Evolutionary conservation across 495 filamentous ascomycete species (phyloP), one percentile per base, ranked within the genome.

Genomic region (Aspergillus ellipticus): DNA sequence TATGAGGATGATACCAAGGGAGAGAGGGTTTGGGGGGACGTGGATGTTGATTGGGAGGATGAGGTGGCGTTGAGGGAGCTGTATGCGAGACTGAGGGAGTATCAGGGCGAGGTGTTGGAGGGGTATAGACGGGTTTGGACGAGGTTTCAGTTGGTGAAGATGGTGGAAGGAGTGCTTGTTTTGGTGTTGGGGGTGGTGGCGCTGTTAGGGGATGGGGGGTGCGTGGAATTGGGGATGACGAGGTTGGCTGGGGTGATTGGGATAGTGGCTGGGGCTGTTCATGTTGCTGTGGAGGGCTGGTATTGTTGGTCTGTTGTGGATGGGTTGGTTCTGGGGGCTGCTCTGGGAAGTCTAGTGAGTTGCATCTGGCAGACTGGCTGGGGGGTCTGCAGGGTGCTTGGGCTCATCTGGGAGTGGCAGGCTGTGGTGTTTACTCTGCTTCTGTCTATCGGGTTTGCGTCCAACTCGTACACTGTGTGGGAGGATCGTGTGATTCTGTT

Each of bases 401-500:
- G 13, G 20, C 39, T 69, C 75, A 45, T 73, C 68, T 96, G 92
- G 93, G 87, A 89, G n/a, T 89, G 87, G 83, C 75, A 95, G 52
- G 85, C 88, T 1, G 68, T 91, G 39, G 66, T 90, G 26, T 88
- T 95, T 58, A 92, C 90, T 0, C 64, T 89, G 31, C 82, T 83
- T 58, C 89, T 93, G 63, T 92, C 89, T n/a, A 73, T 88, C 60
- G 92, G 91, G 33, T 97, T 96, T 70, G 93, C 90, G 0, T 92
- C 93, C 4, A 97, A 97, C 68, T 96, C 93, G 3, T 97, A 90
- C 72, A 96, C 91, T 9, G 93, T 97, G 59, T 97, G 94, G 93
- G 93, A 97, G 74, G 94, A 96, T 58, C 86, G 89, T 13, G 94
- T 95, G 46, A 77, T 94, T 13, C 74, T 91, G 2, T 93, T 91